phyloP scores from a whole-genome alignment of 129 eudicot genomes.

The Glebionis coronaria region DNA sequence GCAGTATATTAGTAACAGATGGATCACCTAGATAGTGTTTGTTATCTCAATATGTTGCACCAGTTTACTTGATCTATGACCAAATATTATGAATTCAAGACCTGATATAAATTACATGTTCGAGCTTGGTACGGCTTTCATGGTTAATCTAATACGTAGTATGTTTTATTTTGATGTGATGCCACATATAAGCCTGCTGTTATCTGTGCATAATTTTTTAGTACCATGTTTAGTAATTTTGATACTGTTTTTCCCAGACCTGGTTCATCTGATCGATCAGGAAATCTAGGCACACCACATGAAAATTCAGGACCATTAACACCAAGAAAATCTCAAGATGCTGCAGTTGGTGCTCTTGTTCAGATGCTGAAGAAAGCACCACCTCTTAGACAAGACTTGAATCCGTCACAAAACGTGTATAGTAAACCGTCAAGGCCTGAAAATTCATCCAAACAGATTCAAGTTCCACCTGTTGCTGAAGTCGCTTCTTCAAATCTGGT shows the following conservation, averaged over 20 bases:
- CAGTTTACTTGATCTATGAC: too few species aligned
- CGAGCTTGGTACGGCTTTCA: background rate
- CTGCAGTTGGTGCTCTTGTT: constrained; percentile 83
- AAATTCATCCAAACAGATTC: constrained; percentile 18
- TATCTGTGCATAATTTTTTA: background rate
- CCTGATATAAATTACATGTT: too few species aligned
- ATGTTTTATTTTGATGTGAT: background rate
- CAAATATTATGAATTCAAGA: too few species aligned
- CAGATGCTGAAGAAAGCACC: constrained; percentile 83
- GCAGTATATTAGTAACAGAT: too few species aligned
- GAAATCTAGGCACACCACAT: constrained; percentile 30
- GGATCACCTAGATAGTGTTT: too few species aligned
- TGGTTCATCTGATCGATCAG: constrained; percentile 54
- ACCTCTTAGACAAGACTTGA: constrained; percentile 60
- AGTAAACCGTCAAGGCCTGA: constrained; percentile 31
- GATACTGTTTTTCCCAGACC: constrained; percentile 42
- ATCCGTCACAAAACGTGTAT: constrained; percentile 28
- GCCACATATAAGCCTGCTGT: background rate
- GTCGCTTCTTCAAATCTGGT: constrained; percentile 29
- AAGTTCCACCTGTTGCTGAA: constrained; percentile 20
- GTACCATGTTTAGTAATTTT: constrained; percentile 2
- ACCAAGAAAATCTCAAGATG: constrained; percentile 63
- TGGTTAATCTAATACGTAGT: background rate
- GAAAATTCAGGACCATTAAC: constrained; percentile 38
- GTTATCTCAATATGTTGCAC: too few species aligned